Base-by-base conservation (phyloP, 805 yeast species). In the Barnettozyma sucrosica region DNA sequence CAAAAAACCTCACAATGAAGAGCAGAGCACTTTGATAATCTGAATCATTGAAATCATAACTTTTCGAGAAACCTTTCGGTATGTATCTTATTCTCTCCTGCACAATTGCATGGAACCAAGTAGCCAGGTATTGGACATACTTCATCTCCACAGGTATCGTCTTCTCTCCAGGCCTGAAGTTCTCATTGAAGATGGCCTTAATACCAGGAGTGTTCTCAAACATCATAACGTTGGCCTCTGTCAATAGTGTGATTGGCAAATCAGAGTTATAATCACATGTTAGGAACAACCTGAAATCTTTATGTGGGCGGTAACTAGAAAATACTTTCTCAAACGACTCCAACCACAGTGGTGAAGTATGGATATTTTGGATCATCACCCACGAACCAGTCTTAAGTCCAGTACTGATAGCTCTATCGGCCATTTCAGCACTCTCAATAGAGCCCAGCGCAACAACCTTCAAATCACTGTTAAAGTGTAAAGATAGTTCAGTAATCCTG, bases 281-380 rank as follows among this genome's bases (percentile, higher is more conserved):
- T 60, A 88, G 66, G 51, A 89, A 79, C 26, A 90, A 48, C 44
- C 77, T 75, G 64, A 83, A 81, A 1, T 61, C 60, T 0, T 58
- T 43, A 5, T 66, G 60, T 0, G 62, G 54, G 1, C 51, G 48
- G 1, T 68, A 41, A 3, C 60, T 54, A 26, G 66, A 71, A 40
- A 80, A 60, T n/a, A 62, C 58, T 54, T 74, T 77, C 43, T 73
- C 81, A 18, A 86, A 63, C 9, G 68, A 58, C 13, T 73, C 76
- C 24, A 86, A 66, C 89, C 95, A 84, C 3, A 59, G 62, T 1
- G 75, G 67, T 0, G 93, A 79, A 72, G 85, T 75, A 50, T 92
- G 96, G 11, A 87, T 68, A 58, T 90, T 90, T 59, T 92, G 96
- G 26, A 92, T 63, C 25, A 90, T 56, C 0, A 92, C 63, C 96